A percentile compares a stretch with the other conserved stretches of the same genome.
These are phyloP conservation scores for Phyllachora maydis DNA, from an alignment of 2,329 filamentous ascomycete species.

Conservation along the genomic window DNA sequence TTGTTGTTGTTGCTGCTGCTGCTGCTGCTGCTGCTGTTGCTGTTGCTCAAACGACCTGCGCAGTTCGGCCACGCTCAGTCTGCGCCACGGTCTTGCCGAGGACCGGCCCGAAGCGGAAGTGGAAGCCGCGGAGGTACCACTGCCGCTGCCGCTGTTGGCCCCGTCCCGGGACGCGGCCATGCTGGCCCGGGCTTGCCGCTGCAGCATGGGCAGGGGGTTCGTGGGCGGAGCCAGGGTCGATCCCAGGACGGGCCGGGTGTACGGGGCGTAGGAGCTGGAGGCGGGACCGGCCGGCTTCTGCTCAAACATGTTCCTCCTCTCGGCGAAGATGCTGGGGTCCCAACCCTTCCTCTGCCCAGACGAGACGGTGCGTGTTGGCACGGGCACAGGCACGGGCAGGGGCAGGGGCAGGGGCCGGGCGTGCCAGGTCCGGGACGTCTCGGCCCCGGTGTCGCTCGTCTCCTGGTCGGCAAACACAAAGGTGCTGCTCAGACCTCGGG, in stretches of 20 bases:
- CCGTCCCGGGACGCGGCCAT: too few species aligned
- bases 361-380: too few species aligned
- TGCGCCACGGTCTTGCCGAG: constrained; percentile 1
- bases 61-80: constrained; percentile 13
- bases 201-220: background rate
- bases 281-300: background rate
- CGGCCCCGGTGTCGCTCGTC: too few species aligned
- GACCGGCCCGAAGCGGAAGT: background rate
- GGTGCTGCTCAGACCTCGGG: too few species aligned
- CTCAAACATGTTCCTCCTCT: constrained; percentile 13
- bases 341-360: constrained; percentile 6
- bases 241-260: background rate
- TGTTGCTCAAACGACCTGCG: constrained; percentile 12
- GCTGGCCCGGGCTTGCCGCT: background rate
- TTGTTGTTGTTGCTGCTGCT: too few species aligned
- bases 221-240: background rate
- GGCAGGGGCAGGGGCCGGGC: too few species aligned
- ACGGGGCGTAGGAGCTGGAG: background rate
- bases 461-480: too few species aligned
- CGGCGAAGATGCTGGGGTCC: constrained; percentile 10
- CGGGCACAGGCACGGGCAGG: background rate
- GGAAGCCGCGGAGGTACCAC: too few species aligned
- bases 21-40: too few species aligned
- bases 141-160: too few species aligned
- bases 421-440: too few species aligned